Evolutionary conservation across 805 yeast genomes (phyloP).

Genomic region (Zygoascus flipseniorum): DNA sequence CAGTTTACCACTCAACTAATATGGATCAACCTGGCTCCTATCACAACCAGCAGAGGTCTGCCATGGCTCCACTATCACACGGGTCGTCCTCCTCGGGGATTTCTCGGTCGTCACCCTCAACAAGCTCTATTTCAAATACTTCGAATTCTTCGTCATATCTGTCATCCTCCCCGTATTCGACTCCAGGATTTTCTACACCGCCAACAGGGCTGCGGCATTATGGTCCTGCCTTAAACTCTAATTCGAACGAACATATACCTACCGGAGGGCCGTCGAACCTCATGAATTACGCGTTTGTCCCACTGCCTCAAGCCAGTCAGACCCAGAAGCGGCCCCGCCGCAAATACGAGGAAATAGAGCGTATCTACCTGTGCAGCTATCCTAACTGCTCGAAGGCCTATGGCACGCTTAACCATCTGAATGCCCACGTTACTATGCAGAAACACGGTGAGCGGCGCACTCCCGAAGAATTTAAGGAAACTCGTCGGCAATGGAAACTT

Average conservation of each 20-base stretch:
- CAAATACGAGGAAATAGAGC: constrained; percentile 46
- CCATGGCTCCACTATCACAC: neutral
- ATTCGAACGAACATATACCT: neutral
- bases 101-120: neutral
- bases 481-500: constrained; percentile 38
- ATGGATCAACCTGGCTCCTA: neutral
- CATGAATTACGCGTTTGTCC: neutral
- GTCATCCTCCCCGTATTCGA: neutral
- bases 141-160: neutral
- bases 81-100: neutral
- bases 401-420: constrained; percentile 52
- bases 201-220: neutral
- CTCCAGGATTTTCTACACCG: neutral
- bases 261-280: neutral
- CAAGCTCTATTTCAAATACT: neutral
- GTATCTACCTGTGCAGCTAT: constrained; percentile 43
- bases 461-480: constrained; percentile 47
- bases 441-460: constrained; percentile 46
- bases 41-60: neutral
- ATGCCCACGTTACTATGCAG: constrained; percentile 47
- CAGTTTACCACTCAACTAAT: neutral
- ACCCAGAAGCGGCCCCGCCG: constrained; percentile 41
- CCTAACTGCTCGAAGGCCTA: constrained; percentile 44
- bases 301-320: neutral
- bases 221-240: neutral